These are phyloP conservation scores for Aegilops longissima DNA, from an alignment of 176 grass and related monocot genomes.

Conservation along the genomic window DNA sequence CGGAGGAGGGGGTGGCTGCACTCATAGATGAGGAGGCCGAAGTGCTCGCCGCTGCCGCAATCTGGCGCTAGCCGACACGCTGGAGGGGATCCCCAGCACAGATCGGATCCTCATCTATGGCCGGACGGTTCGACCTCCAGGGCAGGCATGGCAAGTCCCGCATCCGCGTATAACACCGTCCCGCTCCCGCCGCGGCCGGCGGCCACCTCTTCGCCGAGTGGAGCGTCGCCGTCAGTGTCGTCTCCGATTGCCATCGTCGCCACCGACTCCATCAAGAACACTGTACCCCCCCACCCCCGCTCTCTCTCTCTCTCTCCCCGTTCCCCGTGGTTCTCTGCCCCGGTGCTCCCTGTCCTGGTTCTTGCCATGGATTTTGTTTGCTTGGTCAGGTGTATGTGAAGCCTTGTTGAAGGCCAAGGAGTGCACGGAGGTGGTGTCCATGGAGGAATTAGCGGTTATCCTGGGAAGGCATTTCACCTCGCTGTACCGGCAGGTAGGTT, in stretches of 20 bases:
- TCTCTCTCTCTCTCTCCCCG: neutral
- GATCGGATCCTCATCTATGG: conserved; percentile 42
- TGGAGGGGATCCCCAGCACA: no score
- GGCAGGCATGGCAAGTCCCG: conserved; percentile 83
- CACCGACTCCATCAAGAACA: conserved; percentile 95
- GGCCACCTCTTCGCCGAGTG: conserved; percentile 76
- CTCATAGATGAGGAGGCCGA: no score
- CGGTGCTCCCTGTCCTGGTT: neutral
- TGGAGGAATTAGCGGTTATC: conserved; percentile 76
- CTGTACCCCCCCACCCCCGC: conserved; percentile 12
- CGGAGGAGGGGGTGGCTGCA: no score
- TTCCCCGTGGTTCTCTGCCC: neutral
- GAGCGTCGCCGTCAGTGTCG: conserved; percentile 36
- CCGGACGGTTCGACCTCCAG: conserved; percentile 62
- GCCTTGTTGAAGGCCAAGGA: conserved; percentile 49
- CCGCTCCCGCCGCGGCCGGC: conserved; percentile 20
- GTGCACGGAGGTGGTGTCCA: conserved; percentile 61
- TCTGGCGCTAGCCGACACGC: no score
- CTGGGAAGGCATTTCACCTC: conserved; percentile 75
- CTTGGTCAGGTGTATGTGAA: conserved; percentile 74
- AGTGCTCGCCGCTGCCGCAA: no score
- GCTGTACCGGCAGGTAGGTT: conserved; percentile 64
- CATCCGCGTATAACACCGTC: conserved; percentile 68
- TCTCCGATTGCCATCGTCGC: conserved; percentile 88
- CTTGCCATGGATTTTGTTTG: neutral